Base-by-base conservation (phyloP, 2,329 filamentous ascomycete genomes). In the Clonostachys rhizophaga region DNA sequence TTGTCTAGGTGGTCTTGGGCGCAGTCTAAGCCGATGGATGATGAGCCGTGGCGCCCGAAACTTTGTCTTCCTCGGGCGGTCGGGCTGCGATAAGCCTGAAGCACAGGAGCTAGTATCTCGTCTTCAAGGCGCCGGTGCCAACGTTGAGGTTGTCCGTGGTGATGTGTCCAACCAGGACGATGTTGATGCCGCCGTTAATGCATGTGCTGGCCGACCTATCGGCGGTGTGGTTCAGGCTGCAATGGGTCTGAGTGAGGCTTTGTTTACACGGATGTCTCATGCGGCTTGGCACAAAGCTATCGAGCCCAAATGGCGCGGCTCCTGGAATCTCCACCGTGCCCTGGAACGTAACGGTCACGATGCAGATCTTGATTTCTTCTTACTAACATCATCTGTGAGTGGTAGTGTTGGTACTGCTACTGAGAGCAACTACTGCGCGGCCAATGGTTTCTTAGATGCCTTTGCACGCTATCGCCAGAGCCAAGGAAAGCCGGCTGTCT, bases 181-280 rank as follows among this genome's bases (percentile, higher is more conserved):
- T 8, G 56, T 58, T 6, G 45, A 50, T n/a, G 40, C 30, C 5
- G 53, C 54, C 8, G 51, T 58, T 3, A 42, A 39, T 11, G 18
- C 24, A 4, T 40, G 30, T 20, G 16, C 18, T 6, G 13, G 16
- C 5, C 24, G 24, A 5, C 45, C 49, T 0, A 47, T 67, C 3
- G 55, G 58, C 7, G 64, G 65, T 18, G 57, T 66, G 3, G 48
- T 67, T 3, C 62, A 68, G 16, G 62, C 60, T 5, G 61, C 64
- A 3, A 65, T 67, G 60, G 61, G 53, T 2, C 48, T 64, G 0
- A 40, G 54, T 14, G 62, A 64, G 24, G 53, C 52, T 7, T 42
- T 64, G 1, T 60, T 59, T 20, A 48, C 43, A 2, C 34, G 40
- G 34, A 63, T 64, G 58, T 44, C 53, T 14, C 50, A 52, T 41